Conservation (phyloP, 495 filamentous ascomycete species). For the Penicillium egyptiacum region DNA sequence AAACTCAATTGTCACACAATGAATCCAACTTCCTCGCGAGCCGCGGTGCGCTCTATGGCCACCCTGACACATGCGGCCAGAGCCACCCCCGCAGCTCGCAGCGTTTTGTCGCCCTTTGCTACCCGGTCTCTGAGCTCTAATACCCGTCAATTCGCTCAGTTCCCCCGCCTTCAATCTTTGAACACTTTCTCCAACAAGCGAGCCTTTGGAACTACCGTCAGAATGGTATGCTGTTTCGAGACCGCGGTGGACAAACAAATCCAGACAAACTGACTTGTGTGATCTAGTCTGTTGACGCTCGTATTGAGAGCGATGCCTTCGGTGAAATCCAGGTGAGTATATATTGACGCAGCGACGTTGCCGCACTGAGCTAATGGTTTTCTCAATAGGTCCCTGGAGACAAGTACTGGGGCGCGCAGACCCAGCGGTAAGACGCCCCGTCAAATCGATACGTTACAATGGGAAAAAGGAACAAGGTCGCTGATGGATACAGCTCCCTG, state of each 20-base stretch:
- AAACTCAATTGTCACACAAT: slow-evolving; percentile 19
- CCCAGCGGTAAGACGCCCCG: slow-evolving; percentile 65
- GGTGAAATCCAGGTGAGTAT: slow-evolving; percentile 72
- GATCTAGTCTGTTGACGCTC: slow-evolving; percentile 42
- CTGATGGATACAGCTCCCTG: slow-evolving; percentile 60
- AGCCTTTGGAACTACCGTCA: slow-evolving; percentile 46
- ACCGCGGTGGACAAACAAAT: not conserved
- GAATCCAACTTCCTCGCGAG: slow-evolving; percentile 38
- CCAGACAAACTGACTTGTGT: slow-evolving; percentile 16
- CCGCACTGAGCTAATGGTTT: slow-evolving; percentile 24
- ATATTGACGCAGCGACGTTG: not conserved
- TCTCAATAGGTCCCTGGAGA: slow-evolving; percentile 70
- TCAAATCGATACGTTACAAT: slow-evolving; percentile 6
- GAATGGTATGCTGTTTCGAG: slow-evolving; percentile 37
- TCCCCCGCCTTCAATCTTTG: slow-evolving; percentile 45
- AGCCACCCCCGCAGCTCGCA: slow-evolving; percentile 44
- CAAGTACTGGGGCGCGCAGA: slow-evolving; percentile 99
- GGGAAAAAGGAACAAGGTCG: slow-evolving; percentile 1
- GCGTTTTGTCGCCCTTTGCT: slow-evolving; percentile 31
- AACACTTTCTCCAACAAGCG: slow-evolving; percentile 38
- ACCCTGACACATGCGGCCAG: slow-evolving; percentile 42
- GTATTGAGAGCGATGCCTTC: slow-evolving; percentile 95
- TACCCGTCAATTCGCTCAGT: slow-evolving; percentile 36
- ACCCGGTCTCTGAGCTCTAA: slow-evolving; percentile 39
- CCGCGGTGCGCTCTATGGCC: slow-evolving; percentile 49